Base-by-base conservation (phyloP, 371 early-diverging fungal genomes). In the Zychaea mexicana region DNA sequence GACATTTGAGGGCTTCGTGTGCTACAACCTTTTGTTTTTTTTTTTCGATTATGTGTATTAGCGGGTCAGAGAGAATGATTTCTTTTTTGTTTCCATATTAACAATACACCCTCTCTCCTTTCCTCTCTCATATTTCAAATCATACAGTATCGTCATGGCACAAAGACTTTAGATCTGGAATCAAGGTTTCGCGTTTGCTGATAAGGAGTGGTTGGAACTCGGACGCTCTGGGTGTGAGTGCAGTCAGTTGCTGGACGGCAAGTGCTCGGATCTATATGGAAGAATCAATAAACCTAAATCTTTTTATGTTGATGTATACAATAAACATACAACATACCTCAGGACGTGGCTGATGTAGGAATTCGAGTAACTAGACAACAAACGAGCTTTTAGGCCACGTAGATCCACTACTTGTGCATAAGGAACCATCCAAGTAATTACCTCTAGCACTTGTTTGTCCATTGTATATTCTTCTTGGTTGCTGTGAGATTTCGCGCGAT, bases 221-320 rank as follows among this genome's bases (percentile, higher is more conserved):
- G 1, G 90, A 83, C 1, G 81, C 66, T 8, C 82, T 83, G 26
- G 84, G 73, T 0, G 94, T 90, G 55, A 94, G 89, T 30, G 89
- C 86, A 21, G 90, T 84, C 46, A 94, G 71, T 80, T 95, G 91
- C 55, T 90, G 83, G 58, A 87, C 81, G 9, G 96, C 97, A 61
- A 93, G 82, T 52, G 89, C 80, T 42, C 93, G 80, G 68, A 93
- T 86, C 91, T 92, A 72, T 9, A 52, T 15, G 24, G 52, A 65
- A 38, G n/a, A 17, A 1, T 17, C 15, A 7, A 13, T 61, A 31
- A 39, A 46, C 45, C 39, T 30, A 22, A 31, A 22, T 21, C 19
- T 9, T 17, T 13, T 24, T 26, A n/a, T 47, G 27, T 39, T 55
- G 54, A 49, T 21, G 26, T 28, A 28, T 57, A 9, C 38, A 38